phyloP scores from a whole-genome alignment of 2,329 filamentous ascomycete genomes.

The Plectosphaerella sp. region DNA sequence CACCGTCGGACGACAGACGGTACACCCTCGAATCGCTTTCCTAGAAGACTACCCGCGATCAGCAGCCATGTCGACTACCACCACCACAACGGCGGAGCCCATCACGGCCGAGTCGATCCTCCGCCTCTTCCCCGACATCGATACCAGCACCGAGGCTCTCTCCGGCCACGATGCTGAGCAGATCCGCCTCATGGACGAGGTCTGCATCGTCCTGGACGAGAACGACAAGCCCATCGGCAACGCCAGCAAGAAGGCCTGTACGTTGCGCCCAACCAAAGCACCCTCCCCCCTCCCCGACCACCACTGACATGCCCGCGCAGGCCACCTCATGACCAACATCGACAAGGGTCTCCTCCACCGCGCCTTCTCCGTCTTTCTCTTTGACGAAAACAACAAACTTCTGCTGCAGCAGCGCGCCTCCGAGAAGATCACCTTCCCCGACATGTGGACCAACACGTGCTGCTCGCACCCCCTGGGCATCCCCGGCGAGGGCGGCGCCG shows the following conservation, averaged over 20 bases:
- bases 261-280: not conserved
- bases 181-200: conserved; percentile 96
- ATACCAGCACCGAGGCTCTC: conserved; percentile 68
- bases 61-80: conserved; percentile 28
- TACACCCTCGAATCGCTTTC: not conserved
- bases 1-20: not conserved
- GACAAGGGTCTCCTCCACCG: conserved; percentile 92
- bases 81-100: conserved; percentile 48
- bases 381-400: conserved; percentile 87
- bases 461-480: conserved; percentile 95
- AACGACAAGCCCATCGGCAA: conserved; percentile 91
- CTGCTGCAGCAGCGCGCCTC: conserved; percentile 91
- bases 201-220: conserved; percentile 94
- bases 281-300: conserved; percentile 19
- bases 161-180: conserved; percentile 96
- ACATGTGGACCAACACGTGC: conserved; percentile 99
- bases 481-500: conserved; percentile 83
- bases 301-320: conserved; percentile 57
- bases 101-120: conserved; percentile 86
- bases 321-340: conserved; percentile 98
- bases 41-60: not conserved
- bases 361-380: conserved; percentile 96
- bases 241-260: conserved; percentile 96
- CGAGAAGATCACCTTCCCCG: conserved; percentile 98
- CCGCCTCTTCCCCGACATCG: conserved; percentile 80